Evolutionary conservation across 148 eudicot genomes (phyloP), one percentile per base, ranked within the genome.

Genomic region (Hydrangea macrophylla): DNA sequence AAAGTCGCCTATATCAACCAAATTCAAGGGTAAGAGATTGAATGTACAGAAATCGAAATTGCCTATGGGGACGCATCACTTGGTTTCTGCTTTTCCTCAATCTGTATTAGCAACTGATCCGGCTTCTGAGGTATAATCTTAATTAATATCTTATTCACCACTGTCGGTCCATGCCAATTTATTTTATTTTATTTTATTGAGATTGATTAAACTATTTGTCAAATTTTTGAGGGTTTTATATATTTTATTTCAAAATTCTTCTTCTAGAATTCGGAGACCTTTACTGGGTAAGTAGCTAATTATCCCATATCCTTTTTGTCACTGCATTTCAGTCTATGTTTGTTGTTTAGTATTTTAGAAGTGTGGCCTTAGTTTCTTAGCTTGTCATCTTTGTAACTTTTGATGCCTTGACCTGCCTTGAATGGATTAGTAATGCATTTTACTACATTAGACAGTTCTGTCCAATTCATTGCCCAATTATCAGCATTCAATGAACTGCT

Each of bases 41-140:
- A 76, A 51, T 51, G 35, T 48, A 33, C 44, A 25, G 59, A 81
- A 70, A 62, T 54, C 55, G 40, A 74, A 68, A 66, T 72, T 75
- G 71, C 64, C 72, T 2, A 80, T 79, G 84, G 83, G 62, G 20
- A 73, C 78, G 48, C 68, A 32, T 56, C 69, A 67, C 26, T 24
- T 42, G 13, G 63, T 61, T 76, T 76, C 70, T 42, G 76, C 54
- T 63, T 73, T 78, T 65, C 82, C 85, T 66, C 82, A 73, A 59
- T 96, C 98, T 72, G 92, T 86, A 44, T 67, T 86, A 36, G 76
- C 92, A 40, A 70, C 92, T 35, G 79, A 80, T 80, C 61, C 60
- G 15, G 69, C 80, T 70, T 78, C 91, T 72, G 76, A 77, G 98
- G 98, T 92, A 74, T 30, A 60, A 7, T 44, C 11, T 5, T 7